Conservation (phyloP, 306 rosid genomes). For the Astragalus membranaceus region DNA sequence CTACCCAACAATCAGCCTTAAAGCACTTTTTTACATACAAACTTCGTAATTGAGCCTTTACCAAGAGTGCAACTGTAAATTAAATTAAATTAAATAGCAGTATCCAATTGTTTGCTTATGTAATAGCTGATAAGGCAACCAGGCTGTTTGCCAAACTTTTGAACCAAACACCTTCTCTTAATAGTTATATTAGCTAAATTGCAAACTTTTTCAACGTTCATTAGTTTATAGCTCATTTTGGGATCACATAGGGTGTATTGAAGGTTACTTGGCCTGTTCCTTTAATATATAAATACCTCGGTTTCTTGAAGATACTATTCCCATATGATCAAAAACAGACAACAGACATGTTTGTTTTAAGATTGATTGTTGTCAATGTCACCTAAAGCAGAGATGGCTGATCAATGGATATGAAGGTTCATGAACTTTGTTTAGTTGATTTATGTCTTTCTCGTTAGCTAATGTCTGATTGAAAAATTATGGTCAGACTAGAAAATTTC, state of each 20-base stretch:
- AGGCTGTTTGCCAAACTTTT: not conserved
- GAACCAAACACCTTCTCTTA: not conserved
- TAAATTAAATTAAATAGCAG: not conserved
- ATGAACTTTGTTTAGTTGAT: not conserved
- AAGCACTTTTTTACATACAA: not conserved
- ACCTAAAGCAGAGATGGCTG: not conserved
- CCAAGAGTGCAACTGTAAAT: not conserved
- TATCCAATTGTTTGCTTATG: not conserved
- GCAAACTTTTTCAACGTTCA: not conserved
- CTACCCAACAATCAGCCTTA: conserved; percentile 53
- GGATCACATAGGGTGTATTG: not conserved
- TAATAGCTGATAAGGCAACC: not conserved
- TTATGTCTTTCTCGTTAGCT: not conserved
- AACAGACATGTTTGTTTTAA: not conserved
- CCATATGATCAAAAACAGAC: not conserved
- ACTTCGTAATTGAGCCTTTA: not conserved
- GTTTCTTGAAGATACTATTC: not conserved
- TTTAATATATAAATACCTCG: not conserved
- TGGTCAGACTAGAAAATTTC: not conserved
- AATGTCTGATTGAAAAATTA: not conserved
- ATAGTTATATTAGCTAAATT: not conserved
- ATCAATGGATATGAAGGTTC: not conserved
- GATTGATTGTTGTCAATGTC: not conserved
- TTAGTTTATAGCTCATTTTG: not conserved
- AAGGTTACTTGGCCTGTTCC: not conserved